Conservation (phyloP, 306 rosid genomes). For the Vachellia pachyceras region DNA sequence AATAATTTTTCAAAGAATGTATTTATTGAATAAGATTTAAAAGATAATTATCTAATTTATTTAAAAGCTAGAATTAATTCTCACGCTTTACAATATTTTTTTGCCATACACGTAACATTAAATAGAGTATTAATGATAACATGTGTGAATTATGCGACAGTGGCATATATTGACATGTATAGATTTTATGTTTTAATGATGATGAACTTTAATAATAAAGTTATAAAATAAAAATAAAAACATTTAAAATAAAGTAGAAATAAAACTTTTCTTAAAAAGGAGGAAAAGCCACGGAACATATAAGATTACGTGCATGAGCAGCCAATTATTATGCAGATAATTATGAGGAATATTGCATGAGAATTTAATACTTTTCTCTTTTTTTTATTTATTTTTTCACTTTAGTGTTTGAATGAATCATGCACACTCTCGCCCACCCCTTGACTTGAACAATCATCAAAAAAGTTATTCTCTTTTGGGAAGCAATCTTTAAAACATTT, state of each 20-base stretch:
- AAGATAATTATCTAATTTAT: background rate
- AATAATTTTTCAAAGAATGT: too few species aligned
- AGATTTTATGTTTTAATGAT: background rate
- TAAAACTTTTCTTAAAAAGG: background rate
- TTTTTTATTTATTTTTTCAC: background rate
- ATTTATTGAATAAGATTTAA: background rate
- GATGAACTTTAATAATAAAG: background rate
- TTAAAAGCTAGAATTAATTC: background rate
- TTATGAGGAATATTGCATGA: too few species aligned
- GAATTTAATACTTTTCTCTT: background rate
- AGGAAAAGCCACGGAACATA: conserved; percentile 4
- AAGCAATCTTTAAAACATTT: background rate
- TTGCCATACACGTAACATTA: too few species aligned
- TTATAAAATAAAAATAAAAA: background rate
- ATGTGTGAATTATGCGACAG: background rate
- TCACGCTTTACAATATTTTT: background rate
- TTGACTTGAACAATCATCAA: background rate
- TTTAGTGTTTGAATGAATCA: background rate
- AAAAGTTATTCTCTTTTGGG: background rate
- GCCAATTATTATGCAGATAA: conserved; percentile 44
- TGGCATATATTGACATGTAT: background rate
- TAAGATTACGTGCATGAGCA: conserved; percentile 46
- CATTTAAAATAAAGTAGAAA: background rate
- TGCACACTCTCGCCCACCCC: background rate
- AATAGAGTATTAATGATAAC: too few species aligned